These are phyloP conservation scores for Aspergillus phoenicis DNA, from an alignment of 2,329 filamentous ascomycete genomes.

Conservation along the genomic window DNA sequence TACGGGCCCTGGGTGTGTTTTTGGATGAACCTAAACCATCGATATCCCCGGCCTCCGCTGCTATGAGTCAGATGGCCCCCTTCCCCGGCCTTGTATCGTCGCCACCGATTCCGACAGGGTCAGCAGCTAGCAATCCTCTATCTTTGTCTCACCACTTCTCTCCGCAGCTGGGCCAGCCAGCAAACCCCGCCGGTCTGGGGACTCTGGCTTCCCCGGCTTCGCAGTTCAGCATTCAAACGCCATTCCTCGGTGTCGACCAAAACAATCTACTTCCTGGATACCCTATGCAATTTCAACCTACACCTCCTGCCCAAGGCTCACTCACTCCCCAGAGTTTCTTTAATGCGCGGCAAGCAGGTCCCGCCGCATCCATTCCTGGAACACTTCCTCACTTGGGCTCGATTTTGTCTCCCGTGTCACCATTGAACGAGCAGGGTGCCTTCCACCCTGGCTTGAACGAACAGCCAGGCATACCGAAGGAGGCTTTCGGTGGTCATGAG, in stretches of 20 bases:
- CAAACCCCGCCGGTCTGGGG: constrained; percentile 62
- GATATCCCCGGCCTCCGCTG: constrained; percentile 66
- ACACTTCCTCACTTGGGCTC: constrained; percentile 45
- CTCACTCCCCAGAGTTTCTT: constrained; percentile 49
- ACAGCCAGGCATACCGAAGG: constrained; percentile 22
- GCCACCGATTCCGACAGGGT: constrained; percentile 77
- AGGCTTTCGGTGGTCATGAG: constrained; percentile 35
- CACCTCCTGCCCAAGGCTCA: constrained; percentile 53
- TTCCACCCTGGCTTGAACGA: constrained; percentile 37
- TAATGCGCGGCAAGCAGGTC: constrained; percentile 40
- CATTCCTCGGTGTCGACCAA: constrained; percentile 61
- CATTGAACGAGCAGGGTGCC: constrained; percentile 57
- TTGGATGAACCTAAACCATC: constrained; percentile 70
- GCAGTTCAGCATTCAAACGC: constrained; percentile 60
- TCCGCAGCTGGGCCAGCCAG: constrained; percentile 60
- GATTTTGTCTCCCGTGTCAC: constrained; percentile 66
- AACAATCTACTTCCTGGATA: constrained; percentile 65
- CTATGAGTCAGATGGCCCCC: constrained; percentile 69
- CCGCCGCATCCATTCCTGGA: constrained; percentile 63
- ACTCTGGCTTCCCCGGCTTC: constrained; percentile 73
- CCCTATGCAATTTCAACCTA: constrained; percentile 66
- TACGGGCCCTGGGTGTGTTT: constrained; percentile 86
- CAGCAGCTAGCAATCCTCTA: constrained; percentile 70
- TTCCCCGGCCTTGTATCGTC: constrained; percentile 79
- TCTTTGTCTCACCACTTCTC: constrained; percentile 65